These are phyloP conservation scores for Xylaria acuta DNA, from an alignment of 495 filamentous ascomycete genomes.

Conservation along the genomic window DNA sequence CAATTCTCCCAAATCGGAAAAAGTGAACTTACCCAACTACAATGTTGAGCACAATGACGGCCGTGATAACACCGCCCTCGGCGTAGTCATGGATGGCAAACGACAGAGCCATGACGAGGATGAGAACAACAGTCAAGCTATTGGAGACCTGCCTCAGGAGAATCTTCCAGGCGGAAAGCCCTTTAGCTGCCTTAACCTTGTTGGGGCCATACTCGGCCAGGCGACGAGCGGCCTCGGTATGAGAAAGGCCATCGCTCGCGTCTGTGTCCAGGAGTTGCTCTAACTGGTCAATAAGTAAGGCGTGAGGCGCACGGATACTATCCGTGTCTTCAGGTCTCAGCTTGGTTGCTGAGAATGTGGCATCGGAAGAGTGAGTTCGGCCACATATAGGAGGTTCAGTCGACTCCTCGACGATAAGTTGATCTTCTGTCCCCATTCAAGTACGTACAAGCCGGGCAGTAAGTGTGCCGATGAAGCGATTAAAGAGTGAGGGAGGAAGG, in stretches of 20 bases:
- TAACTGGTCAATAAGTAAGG: slow-evolving; percentile 32
- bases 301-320: slow-evolving; percentile 32
- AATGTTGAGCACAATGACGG: slow-evolving; percentile 76
- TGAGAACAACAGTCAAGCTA: slow-evolving; percentile 63
- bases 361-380: slow-evolving; percentile 37
- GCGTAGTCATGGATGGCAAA: slow-evolving; percentile 77
- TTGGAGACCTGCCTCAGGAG: slow-evolving; percentile 63
- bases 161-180: slow-evolving; percentile 61
- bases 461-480: slow-evolving; percentile 19
- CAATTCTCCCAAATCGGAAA: not conserved
- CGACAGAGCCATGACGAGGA: slow-evolving; percentile 76
- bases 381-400: slow-evolving; percentile 59
- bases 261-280: slow-evolving; percentile 34
- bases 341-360: slow-evolving; percentile 30
- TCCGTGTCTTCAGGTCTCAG: slow-evolving; percentile 18
- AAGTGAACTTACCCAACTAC: slow-evolving; percentile 61
- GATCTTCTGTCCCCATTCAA: slow-evolving; percentile 58
- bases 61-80: slow-evolving; percentile 76
- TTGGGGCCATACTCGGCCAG: slow-evolving; percentile 57
- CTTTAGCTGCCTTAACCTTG: slow-evolving; percentile 57
- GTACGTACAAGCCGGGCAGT: slow-evolving; percentile 30
- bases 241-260: slow-evolving; percentile 48
- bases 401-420: slow-evolving; percentile 55
- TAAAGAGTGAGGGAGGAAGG: slow-evolving; percentile 18
- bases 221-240: slow-evolving; percentile 49